Evolutionary conservation across 2,329 filamentous ascomycete species (phyloP).

Genomic region (Xylariales sp.): DNA sequence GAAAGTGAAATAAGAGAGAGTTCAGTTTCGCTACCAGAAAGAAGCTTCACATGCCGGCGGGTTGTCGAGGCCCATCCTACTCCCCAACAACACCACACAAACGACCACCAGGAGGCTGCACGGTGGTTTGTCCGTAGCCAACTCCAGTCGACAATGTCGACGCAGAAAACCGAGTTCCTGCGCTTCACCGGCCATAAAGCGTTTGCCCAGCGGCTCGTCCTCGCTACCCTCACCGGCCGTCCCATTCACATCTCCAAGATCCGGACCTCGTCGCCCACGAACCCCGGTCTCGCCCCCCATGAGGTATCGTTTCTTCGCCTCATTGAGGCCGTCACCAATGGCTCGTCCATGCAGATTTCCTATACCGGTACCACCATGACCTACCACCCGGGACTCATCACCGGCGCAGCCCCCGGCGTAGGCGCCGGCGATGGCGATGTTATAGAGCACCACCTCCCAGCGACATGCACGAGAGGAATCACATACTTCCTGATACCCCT

Average conservation of each 20-base stretch:
- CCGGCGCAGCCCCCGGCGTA: slow-evolving; percentile 72
- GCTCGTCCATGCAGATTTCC: slow-evolving; percentile 89
- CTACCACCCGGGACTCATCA: slow-evolving; percentile 89
- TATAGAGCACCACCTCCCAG: slow-evolving; percentile 75
- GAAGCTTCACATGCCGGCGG: too few relatives aligned
- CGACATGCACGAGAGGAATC: slow-evolving; percentile 72
- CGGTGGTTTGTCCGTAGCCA: too few relatives aligned
- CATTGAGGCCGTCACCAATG: slow-evolving; percentile 92
- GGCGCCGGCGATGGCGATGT: slow-evolving; percentile 71
- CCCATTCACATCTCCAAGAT: slow-evolving; percentile 92
- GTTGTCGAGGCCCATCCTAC: too few relatives aligned
- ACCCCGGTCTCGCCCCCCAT: slow-evolving; percentile 84
- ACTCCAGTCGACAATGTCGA: slow-evolving; percentile 20
- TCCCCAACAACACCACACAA: too few relatives aligned
- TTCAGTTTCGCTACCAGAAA: too few relatives aligned
- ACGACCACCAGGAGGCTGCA: too few relatives aligned
- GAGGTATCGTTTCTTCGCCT: slow-evolving; percentile 95
- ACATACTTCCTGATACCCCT: slow-evolving; percentile 90
- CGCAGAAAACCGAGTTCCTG: slow-evolving; percentile 48
- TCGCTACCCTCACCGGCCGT: slow-evolving; percentile 86
- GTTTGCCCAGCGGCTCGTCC: slow-evolving; percentile 77
- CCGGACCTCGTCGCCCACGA: slow-evolving; percentile 77
- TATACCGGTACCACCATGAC: slow-evolving; percentile 92
- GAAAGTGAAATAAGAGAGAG: too few relatives aligned
- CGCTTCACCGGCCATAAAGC: slow-evolving; percentile 81